These are phyloP conservation scores for Noccaea caerulescens DNA, from an alignment of 345 rosid species.

Conservation along the genomic window DNA sequence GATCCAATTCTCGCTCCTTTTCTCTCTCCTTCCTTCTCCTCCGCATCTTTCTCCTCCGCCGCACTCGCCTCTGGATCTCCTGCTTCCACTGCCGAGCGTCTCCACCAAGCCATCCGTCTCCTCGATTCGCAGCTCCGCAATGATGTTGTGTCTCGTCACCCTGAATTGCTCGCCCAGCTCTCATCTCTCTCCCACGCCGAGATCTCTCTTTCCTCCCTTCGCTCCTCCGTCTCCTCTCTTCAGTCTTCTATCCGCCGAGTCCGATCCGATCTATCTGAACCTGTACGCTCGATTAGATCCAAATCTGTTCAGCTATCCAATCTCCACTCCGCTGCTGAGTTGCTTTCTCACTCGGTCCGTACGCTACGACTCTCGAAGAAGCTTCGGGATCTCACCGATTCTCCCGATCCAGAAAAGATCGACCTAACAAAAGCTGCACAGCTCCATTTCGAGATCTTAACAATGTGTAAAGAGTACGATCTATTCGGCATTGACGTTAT, in stretches of 20 bases:
- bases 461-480: constrained; percentile 77
- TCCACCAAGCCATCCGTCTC: constrained; percentile 90
- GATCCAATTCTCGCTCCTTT: constrained; percentile 82
- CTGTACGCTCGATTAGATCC: constrained; percentile 65
- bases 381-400: constrained; percentile 74
- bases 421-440: constrained; percentile 97
- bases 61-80: constrained; percentile 99
- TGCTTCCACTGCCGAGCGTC: constrained; percentile 97
- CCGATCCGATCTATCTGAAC: constrained; percentile 91
- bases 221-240: constrained; percentile 85
- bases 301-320: constrained; percentile 74
- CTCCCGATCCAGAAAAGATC: constrained; percentile 68
- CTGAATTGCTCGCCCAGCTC: constrained; percentile 80
- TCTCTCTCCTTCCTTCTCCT: constrained; percentile 86
- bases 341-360: constrained; percentile 83
- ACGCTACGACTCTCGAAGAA: constrained; percentile 70
- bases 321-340: constrained; percentile 71
- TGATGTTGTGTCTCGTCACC: constrained; percentile 87
- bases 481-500: constrained; percentile 71
- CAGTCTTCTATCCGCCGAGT: constrained; percentile 80
- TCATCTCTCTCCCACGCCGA: constrained; percentile 90
- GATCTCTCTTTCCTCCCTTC: constrained; percentile 76
- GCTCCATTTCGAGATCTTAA: constrained; percentile 76
- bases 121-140: constrained; percentile 92
- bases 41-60: constrained; percentile 88